Evolutionary conservation across 2,329 filamentous ascomycete species (phyloP), one percentile per base, ranked within the genome.

Genomic region (Fusarium poae): DNA sequence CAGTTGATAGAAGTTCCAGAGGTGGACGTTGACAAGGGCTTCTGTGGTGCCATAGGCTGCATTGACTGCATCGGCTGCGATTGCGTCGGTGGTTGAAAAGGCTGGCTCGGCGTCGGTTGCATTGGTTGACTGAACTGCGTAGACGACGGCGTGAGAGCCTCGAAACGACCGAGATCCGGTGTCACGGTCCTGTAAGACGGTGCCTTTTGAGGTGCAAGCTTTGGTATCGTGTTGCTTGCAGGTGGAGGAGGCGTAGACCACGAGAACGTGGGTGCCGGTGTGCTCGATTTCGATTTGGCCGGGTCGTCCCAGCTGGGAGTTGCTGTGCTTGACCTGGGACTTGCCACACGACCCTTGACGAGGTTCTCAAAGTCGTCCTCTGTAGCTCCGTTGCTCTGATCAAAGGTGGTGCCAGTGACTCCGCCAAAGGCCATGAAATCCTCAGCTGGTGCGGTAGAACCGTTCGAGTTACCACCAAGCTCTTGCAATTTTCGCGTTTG

Each of bases 401-500:
- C 84, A 57, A 89, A 86, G 0, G 82, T 80, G 3, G 85, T 87
- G 27, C 89, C 89, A 6, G 88, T 89, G n/a, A 89, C 80, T 32
- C 85, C 86, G n/a, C 88, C 88, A 74, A 92, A 92, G 3, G 88
- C 88, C 80, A 92, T 85, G 68, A 92, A 91, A 72, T 92, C 90
- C 45, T 91, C 89, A 70, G 80, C 87, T 6, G 84, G 80, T 4
- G 82, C 82, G 4, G 82, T 79, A 9, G 82, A 76, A 23, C 85
- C 84, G 44, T 84, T 85, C 29, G 85, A 83, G 11, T 81, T 85
- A 2, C 90, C 88, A 0, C 89, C 88, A 10, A 98, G 85, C 73
- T 97, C 95, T 76, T 94, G 92, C 5, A 99, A 82, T 76, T 97
- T 98, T 74, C 89, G 90, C 9, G 87, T 91, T 74, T 98, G 96